Percentiles rank a stretch among this genome's conserved stretches.
phyloP scores from a whole-genome alignment of 805 yeast species.

The Hanseniaspora valbyensis region DNA sequence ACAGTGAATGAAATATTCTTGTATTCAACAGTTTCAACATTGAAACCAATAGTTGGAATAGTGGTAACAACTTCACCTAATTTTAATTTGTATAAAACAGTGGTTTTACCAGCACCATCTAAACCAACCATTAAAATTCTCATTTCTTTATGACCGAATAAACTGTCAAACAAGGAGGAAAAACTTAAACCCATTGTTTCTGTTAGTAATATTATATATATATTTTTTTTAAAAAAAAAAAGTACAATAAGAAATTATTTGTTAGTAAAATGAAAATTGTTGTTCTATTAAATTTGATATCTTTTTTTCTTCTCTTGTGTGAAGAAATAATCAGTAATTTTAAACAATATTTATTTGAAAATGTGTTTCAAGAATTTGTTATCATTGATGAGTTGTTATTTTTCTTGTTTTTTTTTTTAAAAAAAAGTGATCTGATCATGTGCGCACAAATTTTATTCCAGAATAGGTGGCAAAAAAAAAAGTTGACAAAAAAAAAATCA shows the following conservation, averaged over 20 bases:
- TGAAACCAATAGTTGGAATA: slow-evolving; percentile 94
- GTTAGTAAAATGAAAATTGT: slow-evolving; percentile 8
- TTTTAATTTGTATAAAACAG: slow-evolving; percentile 87
- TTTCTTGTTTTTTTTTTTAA: too few relatives aligned
- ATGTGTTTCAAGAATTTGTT: too few relatives aligned
- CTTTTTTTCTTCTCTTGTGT: not conserved
- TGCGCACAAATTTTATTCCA: not conserved
- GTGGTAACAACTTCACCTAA: slow-evolving; percentile 94
- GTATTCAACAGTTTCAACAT: slow-evolving; percentile 94
- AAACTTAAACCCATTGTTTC: slow-evolving; percentile 81
- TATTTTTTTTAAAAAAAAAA: not conserved
- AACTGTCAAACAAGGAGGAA: slow-evolving; percentile 88
- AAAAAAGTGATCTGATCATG: not conserved
- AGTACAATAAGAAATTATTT: not conserved
- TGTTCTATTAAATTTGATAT: not conserved
- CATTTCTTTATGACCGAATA: slow-evolving; percentile 96
- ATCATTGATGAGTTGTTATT: too few relatives aligned
- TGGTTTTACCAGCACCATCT: slow-evolving; percentile 97
- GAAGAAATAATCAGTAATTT: too few relatives aligned
- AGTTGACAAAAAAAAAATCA: too few relatives aligned
- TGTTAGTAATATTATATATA: not conserved
- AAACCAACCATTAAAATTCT: slow-evolving; percentile 96
- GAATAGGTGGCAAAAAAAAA: not conserved
- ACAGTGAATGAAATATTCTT: slow-evolving; percentile 93
- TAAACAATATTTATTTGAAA: too few relatives aligned